Base-by-base conservation (phyloP, 2,329 filamentous ascomycete species). In the Hypoxylon rubiginosum region DNA sequence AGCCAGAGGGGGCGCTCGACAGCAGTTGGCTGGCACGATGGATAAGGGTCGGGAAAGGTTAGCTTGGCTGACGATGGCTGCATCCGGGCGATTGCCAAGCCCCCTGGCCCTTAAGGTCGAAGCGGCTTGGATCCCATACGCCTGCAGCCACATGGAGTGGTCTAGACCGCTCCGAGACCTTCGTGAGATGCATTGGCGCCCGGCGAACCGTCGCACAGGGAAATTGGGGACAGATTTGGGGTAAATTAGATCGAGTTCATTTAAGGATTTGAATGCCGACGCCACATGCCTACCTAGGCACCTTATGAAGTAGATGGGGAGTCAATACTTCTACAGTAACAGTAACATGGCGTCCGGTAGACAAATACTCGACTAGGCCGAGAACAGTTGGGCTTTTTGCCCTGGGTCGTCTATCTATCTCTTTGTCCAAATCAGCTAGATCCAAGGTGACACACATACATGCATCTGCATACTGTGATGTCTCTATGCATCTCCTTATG, bases 141-240 rank as follows among this genome's bases (percentile, higher is more conserved):
- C 54, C 19, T 67, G 66, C 66, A 64, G 66, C 63, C 59, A 61
- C 60, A 55, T 56, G 58, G 45, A 21, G 32, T 46, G 66, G 64
- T 69, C 67, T 69, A 69, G 67, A 69, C 60, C 67, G 67, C 54
- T 69, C 67, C 50, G 64, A 67, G 64, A 8, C 4, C 48, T 55
- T 69, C 67, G 60, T 64, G 67, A 69, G 54, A 67, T 59, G 58
- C 67, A 69, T 69, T 69, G 64, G 54, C 53, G 58, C 58, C 64
- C 51, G 54, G 60, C 57, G 54, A 66, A 58, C 66, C 55, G 58
- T 49, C 52, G 50, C 45, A 57, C 46, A 39, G 51, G 62, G 58
- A 63, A 66, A 68, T 66, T 62, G 45, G 62, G 48, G 51, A 24
- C 24, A 17, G 26, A 39, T 53, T 67, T 68, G 62, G 66, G 62